Base-by-base conservation (phyloP, 1,284 basidiomycete species). In the Ganoderma lucidum region DNA sequence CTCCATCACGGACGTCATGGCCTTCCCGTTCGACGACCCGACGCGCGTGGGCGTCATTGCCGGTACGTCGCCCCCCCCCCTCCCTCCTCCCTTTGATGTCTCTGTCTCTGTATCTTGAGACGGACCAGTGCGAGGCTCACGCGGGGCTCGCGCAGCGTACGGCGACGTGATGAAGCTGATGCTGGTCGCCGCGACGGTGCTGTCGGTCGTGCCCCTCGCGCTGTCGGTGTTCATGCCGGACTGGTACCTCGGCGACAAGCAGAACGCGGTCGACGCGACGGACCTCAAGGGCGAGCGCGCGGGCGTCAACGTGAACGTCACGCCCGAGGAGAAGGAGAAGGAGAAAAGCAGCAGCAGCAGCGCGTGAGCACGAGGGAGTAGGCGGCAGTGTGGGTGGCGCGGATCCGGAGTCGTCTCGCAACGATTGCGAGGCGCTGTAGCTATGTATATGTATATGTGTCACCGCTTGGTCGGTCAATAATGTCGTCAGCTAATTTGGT, bases 21-120 rank as follows among this genome's bases (percentile, higher is more conserved):
- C 78, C 42, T 84, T 84, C 71, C 83, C 86, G 2, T 80, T 83
- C 19, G 85, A 85, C 42, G 81, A 87, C 71, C 87, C 88, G 6
- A 82, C 88, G 53, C 84, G 90, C 35, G 81, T 86, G 66, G 90
- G 90, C 66, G 89, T 88, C 41, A 89, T 90, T 67, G 71, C 72
- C 63, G 86, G 85, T 86, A 58, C 55, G 81, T 78, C 35, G 32
- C 32, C 48, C 61, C n/a, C n/a, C n/a, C n/a, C n/a, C n/a, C n/a
- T n/a, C n/a, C 14, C 9, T 62, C 41, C 37, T 6, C 15, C 17
- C n/a, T n/a, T 62, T 6, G 23, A 28, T 23, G 59, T 44, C 15
- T 15, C 0, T 23, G 23, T 23, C 23, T 23, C 23, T 23, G 23
- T 23, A 23, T 44, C 42, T 8, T 44, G 37, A 17, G 35, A 41